Evolutionary conservation across 768 basidiomycete genomes (phyloP).

Genomic region (Lactarius hatsudake): DNA sequence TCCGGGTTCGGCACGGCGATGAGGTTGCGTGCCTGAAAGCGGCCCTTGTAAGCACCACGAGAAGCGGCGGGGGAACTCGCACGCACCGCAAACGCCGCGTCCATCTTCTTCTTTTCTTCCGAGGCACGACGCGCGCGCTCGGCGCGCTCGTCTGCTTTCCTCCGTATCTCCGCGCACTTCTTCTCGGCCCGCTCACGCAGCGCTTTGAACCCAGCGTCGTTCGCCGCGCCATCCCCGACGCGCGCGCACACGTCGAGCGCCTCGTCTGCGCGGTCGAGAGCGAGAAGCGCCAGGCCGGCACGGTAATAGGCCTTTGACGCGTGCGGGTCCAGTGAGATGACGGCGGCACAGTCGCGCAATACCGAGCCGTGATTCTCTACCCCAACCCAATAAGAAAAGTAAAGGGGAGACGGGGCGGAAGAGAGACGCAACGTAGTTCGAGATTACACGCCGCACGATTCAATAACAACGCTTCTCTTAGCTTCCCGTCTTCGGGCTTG

Average conservation of each 20-base stretch:
- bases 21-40: slow-evolving; percentile 67
- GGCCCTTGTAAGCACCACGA: slow-evolving; percentile 3
- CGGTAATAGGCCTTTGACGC: slow-evolving; percentile 87
- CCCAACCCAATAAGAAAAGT: not conserved
- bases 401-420: not conserved
- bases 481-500: slow-evolving; percentile 57
- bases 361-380: slow-evolving; percentile 87
- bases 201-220: slow-evolving; percentile 51
- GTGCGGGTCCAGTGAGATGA: slow-evolving; percentile 55
- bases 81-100: slow-evolving; percentile 63
- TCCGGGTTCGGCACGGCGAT: slow-evolving; percentile 53
- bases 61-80: slow-evolving; percentile 1
- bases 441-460: slow-evolving; percentile 95
- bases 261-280: slow-evolving; percentile 74
- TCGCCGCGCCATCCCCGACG: slow-evolving; percentile 57
- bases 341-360: slow-evolving; percentile 79
- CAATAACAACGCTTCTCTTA: slow-evolving; percentile 69
- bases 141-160: slow-evolving; percentile 47
- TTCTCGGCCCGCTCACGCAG: slow-evolving; percentile 49
- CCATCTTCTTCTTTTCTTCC: slow-evolving; percentile 52
- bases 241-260: slow-evolving; percentile 78
- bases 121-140: slow-evolving; percentile 49
- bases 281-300: slow-evolving; percentile 72
- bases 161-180: slow-evolving; percentile 49
- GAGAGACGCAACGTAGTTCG: slow-evolving; percentile 60